These are phyloP conservation scores for Haplosporangium sp. DNA, from an alignment of 371 early-diverging fungal species.

Conservation along the genomic window DNA sequence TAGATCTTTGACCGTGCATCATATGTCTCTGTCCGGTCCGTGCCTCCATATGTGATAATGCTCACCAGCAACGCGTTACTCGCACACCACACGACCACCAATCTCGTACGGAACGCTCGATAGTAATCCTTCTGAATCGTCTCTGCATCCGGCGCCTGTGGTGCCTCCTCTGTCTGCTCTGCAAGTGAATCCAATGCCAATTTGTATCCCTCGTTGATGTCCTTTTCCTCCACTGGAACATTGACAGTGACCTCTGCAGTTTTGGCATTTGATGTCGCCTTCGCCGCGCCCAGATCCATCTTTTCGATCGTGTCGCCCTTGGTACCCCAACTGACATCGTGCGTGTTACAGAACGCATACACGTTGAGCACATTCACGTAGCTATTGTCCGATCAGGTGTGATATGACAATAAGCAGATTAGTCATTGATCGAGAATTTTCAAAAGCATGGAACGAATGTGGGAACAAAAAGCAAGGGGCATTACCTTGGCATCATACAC, in stretches of 20 bases:
- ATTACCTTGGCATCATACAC: constrained; percentile 79
- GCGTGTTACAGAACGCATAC: constrained; percentile 93
- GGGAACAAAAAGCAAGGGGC: neutral
- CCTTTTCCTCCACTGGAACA: constrained; percentile 54
- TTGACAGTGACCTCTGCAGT: constrained; percentile 52
- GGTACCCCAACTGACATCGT: constrained; percentile 96
- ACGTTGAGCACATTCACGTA: constrained; percentile 90
- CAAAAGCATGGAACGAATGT: neutral
- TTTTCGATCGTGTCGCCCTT: constrained; percentile 79
- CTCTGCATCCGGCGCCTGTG: constrained; percentile 70
- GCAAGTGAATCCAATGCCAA: constrained; percentile 66
- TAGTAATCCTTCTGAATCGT: constrained; percentile 89
- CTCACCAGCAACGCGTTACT: constrained; percentile 81
- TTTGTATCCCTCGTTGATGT: constrained; percentile 74
- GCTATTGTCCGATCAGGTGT: constrained; percentile 4
- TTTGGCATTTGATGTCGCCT: constrained; percentile 40
- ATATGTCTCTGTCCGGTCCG: constrained; percentile 10
- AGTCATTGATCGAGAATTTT: neutral
- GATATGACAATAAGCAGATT: neutral
- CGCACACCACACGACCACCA: constrained; percentile 87
- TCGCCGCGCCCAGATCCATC: constrained; percentile 43
- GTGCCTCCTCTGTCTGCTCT: constrained; percentile 54
- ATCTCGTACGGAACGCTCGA: constrained; percentile 82
- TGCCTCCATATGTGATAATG: constrained; percentile 55
- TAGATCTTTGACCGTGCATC: constrained; percentile 42